phyloP scores from a whole-genome alignment of 768 basidiomycete genomes.

The Kondoa malvinella region DNA sequence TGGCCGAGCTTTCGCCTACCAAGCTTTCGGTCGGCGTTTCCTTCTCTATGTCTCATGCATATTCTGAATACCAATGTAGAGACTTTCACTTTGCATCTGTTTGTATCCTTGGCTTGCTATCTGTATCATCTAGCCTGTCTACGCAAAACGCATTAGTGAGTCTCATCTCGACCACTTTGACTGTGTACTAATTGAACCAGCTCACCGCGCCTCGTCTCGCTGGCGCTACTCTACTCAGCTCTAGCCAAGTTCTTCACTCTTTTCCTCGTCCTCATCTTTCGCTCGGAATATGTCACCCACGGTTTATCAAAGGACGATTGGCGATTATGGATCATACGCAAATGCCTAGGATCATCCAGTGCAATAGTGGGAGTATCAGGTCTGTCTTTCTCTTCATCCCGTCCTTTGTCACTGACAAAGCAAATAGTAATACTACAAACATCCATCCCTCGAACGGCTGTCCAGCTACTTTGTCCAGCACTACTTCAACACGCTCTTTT shows the following conservation, averaged over 20 bases:
- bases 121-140: background rate
- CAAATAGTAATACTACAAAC: too few relatives aligned
- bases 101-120: background rate
- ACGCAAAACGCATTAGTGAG: background rate
- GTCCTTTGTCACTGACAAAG: too few relatives aligned
- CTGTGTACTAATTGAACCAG: background rate
- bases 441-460: too few relatives aligned
- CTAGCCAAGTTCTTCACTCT: background rate
- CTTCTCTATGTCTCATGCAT: background rate
- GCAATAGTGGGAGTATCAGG: background rate
- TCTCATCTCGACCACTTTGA: background rate
- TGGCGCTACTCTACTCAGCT: constrained; percentile 4
- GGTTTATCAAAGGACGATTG: background rate
- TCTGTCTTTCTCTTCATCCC: background rate
- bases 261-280: background rate
- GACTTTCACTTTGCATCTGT: background rate
- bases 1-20: background rate
- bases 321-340: background rate
- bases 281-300: background rate
- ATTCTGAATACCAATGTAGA: background rate
- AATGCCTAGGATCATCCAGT: background rate
- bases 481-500: too few relatives aligned
- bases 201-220: background rate
- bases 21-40: background rate
- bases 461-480: too few relatives aligned